Base-by-base conservation (phyloP, 805 yeast genomes). In the Candida boleticola region DNA sequence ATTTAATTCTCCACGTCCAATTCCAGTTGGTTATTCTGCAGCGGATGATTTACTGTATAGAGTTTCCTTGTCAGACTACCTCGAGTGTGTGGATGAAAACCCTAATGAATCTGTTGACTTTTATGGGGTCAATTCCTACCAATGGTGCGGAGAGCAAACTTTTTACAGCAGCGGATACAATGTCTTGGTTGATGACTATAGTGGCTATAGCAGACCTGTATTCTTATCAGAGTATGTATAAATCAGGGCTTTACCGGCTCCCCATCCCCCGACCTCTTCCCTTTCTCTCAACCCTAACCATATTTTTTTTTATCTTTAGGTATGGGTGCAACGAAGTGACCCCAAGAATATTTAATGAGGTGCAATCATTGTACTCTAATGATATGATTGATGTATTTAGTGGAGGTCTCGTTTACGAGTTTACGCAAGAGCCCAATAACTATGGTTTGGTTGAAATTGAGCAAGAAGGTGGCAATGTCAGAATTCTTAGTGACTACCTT, bases 11-110 rank as follows among this genome's bases (percentile, higher is more conserved):
- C 75, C 80, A 1, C 74, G 99, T 42, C 54, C 55, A 11, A 77
- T 92, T 14, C 98, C 98, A 0, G 87, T 92, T 29, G 98, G 98
- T 0, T 92, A 92, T 60, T 89, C 97, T 0, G 97, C 98, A 0
- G 98, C 97, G 1, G 98, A 92, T 64, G 97, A 90, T 55, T 72
- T 90, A 45, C 64, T 73, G 39, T 90, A 78, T 62, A 73, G 98
- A 53, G 76, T 78, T 6, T 76, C 96, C 0, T 71, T 90, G 37
- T 84, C 97, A 0, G 75, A 80, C 43, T 92, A 86, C 58, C 73
- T 92, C 42, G 92, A 84, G 53, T 90, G 97, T 54, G 76, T 80
- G 19, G 80, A 78, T 17, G 72, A 71, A 2, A 62, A 64, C 13
- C 64, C 74, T 0, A 49, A 57, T 2, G 84, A 81, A 39, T 63